A percentile compares a stretch with the other conserved stretches of the same genome.
phyloP scores from a whole-genome alignment of 2,329 filamentous ascomycete genomes.

The Amauroascus niger region DNA sequence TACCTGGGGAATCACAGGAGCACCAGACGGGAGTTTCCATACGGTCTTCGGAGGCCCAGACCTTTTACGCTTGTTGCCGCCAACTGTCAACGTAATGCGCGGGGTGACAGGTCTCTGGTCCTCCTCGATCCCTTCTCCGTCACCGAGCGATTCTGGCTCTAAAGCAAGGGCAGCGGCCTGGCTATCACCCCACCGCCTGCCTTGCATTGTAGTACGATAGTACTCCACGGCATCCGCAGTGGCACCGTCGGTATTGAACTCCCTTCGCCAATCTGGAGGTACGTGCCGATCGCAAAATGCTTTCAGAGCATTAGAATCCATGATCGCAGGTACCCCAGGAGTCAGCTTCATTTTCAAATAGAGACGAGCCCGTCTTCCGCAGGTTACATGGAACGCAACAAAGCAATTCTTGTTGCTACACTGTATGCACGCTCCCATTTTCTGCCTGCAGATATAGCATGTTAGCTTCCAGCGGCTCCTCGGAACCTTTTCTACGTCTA shows the following conservation, averaged over 20 bases:
- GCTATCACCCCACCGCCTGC: slow-evolving; percentile 83
- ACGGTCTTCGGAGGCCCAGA: slow-evolving; percentile 51
- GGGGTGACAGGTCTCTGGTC: slow-evolving; percentile 35
- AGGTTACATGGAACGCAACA: slow-evolving; percentile 94
- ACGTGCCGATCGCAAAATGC: slow-evolving; percentile 96
- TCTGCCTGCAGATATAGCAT: slow-evolving; percentile 95
- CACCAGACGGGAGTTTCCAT: slow-evolving; percentile 91
- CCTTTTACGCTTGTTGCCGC: slow-evolving; percentile 50
- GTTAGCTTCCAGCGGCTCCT: slow-evolving; percentile 85
- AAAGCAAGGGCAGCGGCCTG: slow-evolving; percentile 72
- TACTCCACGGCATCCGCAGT: slow-evolving; percentile 76
- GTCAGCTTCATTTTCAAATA: slow-evolving; percentile 96
- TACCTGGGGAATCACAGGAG: slow-evolving; percentile 82
- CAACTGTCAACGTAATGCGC: slow-evolving; percentile 46
- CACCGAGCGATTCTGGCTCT: slow-evolving; percentile 59
- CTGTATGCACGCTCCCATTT: slow-evolving; percentile 97
- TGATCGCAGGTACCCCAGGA: slow-evolving; percentile 64
- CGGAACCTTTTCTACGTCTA: slow-evolving; percentile 95
- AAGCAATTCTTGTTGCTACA: slow-evolving; percentile 97
- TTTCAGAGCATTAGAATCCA: slow-evolving; percentile 76
- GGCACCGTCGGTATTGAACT: slow-evolving; percentile 71
- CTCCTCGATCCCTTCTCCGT: slow-evolving; percentile 40
- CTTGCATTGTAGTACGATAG: slow-evolving; percentile 82
- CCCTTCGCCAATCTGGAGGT: slow-evolving; percentile 74
- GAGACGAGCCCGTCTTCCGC: slow-evolving; percentile 74